A percentile compares a stretch with the other conserved stretches of the same genome.
Evolutionary conservation across 345 rosid species (phyloP).

Genomic region (Syzygium aromaticum): DNA sequence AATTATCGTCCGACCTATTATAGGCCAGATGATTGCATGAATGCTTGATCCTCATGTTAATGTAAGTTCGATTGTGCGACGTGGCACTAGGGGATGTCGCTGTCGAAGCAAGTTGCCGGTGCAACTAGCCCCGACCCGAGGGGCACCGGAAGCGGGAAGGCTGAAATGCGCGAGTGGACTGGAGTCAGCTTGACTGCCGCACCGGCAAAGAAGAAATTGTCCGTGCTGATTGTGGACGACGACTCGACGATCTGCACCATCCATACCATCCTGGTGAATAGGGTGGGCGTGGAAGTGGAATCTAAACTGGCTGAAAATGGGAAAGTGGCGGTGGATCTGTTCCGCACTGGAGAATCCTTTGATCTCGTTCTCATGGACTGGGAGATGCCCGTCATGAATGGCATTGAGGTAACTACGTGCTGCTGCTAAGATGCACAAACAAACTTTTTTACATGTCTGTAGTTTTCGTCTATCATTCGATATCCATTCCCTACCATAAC

Average conservation of each 20-base stretch:
- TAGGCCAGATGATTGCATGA: neutral
- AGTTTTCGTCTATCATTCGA: neutral
- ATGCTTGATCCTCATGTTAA: neutral
- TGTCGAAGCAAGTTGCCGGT: neutral
- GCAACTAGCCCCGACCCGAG: neutral
- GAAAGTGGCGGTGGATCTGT: slow-evolving; percentile 26
- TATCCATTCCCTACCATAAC: neutral
- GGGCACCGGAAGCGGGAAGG: neutral
- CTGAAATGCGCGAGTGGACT: neutral
- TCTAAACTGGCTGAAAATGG: slow-evolving; percentile 18
- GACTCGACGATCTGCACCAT: slow-evolving; percentile 1
- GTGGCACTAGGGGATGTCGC: neutral
- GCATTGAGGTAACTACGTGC: slow-evolving; percentile 17
- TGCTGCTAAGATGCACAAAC: neutral
- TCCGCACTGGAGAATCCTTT: slow-evolving; percentile 7
- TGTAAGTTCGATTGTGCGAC: neutral
- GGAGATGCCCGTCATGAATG: slow-evolving; percentile 41
- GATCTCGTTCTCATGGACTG: slow-evolving; percentile 34
- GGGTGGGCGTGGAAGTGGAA: neutral
- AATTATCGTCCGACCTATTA: neutral
- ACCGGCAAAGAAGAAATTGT: neutral
- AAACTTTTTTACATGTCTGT: neutral
- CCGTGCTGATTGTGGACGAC: slow-evolving; percentile 31
- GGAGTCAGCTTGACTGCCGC: neutral
- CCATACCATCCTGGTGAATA: slow-evolving; percentile 6